Percentiles rank a stretch among this genome's conserved stretches.
Evolutionary conservation across 805 yeast genomes (phyloP).

Genomic region (Teunomyces funiuensis): DNA sequence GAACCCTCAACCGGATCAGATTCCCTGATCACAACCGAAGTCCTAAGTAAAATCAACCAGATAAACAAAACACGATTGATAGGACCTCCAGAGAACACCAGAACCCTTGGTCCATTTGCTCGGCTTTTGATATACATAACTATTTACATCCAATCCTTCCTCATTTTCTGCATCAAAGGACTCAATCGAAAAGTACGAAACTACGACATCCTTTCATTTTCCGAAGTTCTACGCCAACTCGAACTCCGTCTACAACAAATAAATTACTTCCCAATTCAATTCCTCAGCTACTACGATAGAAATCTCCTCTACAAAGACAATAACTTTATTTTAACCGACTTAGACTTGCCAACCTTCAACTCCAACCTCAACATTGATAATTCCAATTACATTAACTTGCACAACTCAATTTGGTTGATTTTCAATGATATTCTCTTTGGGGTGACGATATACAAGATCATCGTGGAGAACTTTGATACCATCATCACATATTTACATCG

Average conservation of each 20-base stretch:
- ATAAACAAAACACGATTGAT: constrained; percentile 19
- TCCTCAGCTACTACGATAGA: constrained; percentile 52
- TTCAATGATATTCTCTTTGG: constrained; percentile 83
- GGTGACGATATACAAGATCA: constrained; percentile 48
- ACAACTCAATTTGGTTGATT: constrained; percentile 86
- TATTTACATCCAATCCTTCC: constrained; percentile 15
- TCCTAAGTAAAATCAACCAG: constrained; percentile 35
- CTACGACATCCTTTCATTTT: constrained; percentile 37
- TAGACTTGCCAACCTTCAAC: constrained; percentile 36
- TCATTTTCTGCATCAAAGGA: constrained; percentile 18
- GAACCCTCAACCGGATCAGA: constrained; percentile 7
- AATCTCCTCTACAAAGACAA: constrained; percentile 16
- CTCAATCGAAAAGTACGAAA: constrained; percentile 28
- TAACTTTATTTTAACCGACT: constrained; percentile 43
- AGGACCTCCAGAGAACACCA: not conserved
- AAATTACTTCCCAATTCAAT: constrained; percentile 78
- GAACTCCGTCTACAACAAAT: constrained; percentile 76
- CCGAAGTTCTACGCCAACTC: constrained; percentile 73
- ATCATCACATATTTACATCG: constrained; percentile 23
- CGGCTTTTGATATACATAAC: constrained; percentile 13
- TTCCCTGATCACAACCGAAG: constrained; percentile 16
- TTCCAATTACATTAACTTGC: constrained; percentile 68
- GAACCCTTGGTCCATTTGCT: constrained; percentile 3
- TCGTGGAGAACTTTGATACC: constrained; percentile 31
- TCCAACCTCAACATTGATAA: constrained; percentile 39